These are phyloP conservation scores for Elsinoe necatrix DNA, from an alignment of 2,329 filamentous ascomycete genomes.

Conservation along the genomic window DNA sequence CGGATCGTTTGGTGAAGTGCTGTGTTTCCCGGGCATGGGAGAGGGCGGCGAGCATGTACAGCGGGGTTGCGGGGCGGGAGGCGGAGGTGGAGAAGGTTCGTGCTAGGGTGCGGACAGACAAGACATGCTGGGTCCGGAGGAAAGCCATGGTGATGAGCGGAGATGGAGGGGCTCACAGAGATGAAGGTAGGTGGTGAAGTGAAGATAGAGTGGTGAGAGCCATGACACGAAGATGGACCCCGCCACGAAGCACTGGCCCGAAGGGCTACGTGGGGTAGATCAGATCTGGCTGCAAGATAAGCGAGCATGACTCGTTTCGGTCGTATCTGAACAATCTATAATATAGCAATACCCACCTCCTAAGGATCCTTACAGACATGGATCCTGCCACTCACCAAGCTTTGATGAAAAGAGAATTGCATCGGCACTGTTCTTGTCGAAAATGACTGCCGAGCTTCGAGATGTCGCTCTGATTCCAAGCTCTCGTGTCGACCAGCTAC, in stretches of 20 bases:
- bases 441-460: no score
- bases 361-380: no score
- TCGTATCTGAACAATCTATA: background rate
- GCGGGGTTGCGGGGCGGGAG: conserved; percentile 6
- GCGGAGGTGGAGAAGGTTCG: background rate
- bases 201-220: background rate
- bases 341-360: no score
- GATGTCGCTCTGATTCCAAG: no score
- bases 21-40: conserved; percentile 13
- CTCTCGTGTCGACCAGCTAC: no score
- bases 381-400: no score
- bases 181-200: background rate
- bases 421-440: no score
- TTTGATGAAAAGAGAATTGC: no score
- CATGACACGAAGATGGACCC: background rate
- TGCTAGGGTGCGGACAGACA: background rate
- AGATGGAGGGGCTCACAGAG: background rate
- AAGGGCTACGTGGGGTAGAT: background rate
- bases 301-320: background rate
- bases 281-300: background rate
- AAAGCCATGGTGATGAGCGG: background rate
- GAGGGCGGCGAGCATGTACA: conserved; percentile 14
- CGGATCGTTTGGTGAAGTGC: conserved; percentile 12
- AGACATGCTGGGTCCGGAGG: background rate
- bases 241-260: background rate